Evolutionary conservation across 140 eudicot species (phyloP), one percentile per base, ranked within the genome.

Genomic region (Cichorium intybus): DNA sequence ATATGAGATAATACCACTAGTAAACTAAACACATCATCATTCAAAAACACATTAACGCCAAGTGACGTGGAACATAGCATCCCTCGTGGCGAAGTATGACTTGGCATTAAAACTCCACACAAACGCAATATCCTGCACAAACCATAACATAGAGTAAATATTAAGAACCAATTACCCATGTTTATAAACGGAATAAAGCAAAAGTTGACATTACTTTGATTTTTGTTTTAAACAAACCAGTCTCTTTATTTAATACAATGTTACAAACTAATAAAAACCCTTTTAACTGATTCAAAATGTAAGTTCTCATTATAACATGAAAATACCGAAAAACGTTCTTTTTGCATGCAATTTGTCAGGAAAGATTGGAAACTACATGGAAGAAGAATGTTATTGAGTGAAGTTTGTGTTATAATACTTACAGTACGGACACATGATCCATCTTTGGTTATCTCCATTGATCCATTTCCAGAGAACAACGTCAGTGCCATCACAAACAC

Each of bases 371-470:
- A 2, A 12, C 1, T n/a, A 0, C 12, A 39, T 12, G n/a, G 5
- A 39, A 39, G 5, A 39, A 39, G 37, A 31, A 31, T 31, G 5
- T 27, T 27, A 1, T 39, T 39, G 14, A 39, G 5, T 11, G 4
- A 12, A 39, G 5, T 39, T 39, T 16, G 17, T 45, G 63, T 28
- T 24, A 41, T 34, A 29, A 57, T 47, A 71, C 95, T 82, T 77
- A 86, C 95, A 86, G 68, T 79, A 71, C 56, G 80, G 77, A 17
- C 50, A 51, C 27, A 85, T 78, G 79, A 75, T 82, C 95, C 95
- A 86, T 7, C 77, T 82, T 49, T 86, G 95, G 60, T 86, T 86
- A 4, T 83, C 89, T 10, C 95, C 95, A 60, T 86, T 79, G 56
- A 58, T 58, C 84, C 87, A 83, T 39, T 80, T 82, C 86, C 86